Evolutionary conservation across 1,139 yeast species (phyloP), one percentile per base, ranked within the genome.

Genomic region (Saccharomyces hybrid): DNA sequence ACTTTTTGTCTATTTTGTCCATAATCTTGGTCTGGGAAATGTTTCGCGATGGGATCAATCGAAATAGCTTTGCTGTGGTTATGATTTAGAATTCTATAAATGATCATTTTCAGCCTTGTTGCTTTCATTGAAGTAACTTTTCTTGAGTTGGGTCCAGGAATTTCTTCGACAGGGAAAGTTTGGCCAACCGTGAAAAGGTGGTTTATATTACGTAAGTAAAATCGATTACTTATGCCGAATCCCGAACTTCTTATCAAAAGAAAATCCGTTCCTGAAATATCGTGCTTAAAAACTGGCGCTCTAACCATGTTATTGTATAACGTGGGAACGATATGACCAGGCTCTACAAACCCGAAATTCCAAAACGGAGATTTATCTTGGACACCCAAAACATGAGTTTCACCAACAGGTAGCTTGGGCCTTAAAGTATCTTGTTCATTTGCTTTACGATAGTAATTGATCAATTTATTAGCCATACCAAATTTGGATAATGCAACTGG

Each of bases 61-160:
- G 88, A 78, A 48, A 95, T 78, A 53, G 98, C 77, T 47, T 88
- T 84, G 49, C 83, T 81, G 1, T 87, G 86, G 52, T 80, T 84
- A 61, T 83, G 82, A 69, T 91, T 89, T 72, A 95, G 77, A 2
- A 91, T 88, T 56, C 99, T 80, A 65, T 82, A 91, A 2, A 90
- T 98, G 64, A 93, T 85, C 97, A 95, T 91, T 69, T 88, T 89
- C 59, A 95, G 75, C 58, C 99, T 78, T 65, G 90, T 91, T 66
- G 93, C 91, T 53, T 93, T 84, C 21, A 96, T 91, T 7, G 96
- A 87, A 0, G 99, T 91, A 14, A 91, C 97, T 66, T 90, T 90
- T 70, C 99, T 81, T 1, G 97, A 89, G 69, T 95, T 97, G 1
- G 99, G 99, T 1, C 98, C 98, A 0, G 99, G 99, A 21, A 95